Evolutionary conservation across 768 basidiomycete genomes (phyloP).

Genomic region (Tricholoma furcatifolium): DNA sequence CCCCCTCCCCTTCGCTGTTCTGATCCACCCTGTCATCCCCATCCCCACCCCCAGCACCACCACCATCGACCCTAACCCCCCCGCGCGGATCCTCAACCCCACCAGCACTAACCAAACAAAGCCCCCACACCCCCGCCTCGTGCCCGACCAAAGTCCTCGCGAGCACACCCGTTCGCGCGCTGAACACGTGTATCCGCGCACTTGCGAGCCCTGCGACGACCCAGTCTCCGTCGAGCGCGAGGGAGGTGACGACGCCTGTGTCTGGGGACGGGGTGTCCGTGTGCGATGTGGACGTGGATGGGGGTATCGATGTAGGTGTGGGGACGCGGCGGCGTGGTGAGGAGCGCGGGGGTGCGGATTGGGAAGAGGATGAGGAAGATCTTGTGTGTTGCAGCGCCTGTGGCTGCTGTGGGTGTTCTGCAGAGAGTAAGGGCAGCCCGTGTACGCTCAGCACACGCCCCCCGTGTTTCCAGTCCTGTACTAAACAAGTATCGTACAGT

Average conservation of each 20-base stretch:
- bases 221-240: constrained; percentile 81
- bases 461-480: constrained; percentile 78
- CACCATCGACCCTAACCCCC: neutral
- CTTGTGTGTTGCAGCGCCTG: constrained; percentile 36
- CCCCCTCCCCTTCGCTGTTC: neutral
- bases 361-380: constrained; percentile 1
- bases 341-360: constrained; percentile 5
- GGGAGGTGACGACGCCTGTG: constrained; percentile 78
- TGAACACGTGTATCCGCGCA: constrained; percentile 82
- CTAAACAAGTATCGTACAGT: constrained; percentile 32
- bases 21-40: constrained; percentile 2
- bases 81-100: neutral
- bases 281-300: constrained; percentile 74
- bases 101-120: constrained; percentile 11
- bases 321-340: constrained; percentile 18
- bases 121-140: constrained; percentile 12
- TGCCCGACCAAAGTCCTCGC: constrained; percentile 38
- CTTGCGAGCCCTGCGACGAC: constrained; percentile 90
- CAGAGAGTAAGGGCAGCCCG: constrained; percentile 79
- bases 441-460: constrained; percentile 67
- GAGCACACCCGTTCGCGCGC: constrained; percentile 75
- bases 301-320: constrained; percentile 56
- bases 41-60: too few relatives aligned
- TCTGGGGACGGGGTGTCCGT: constrained; percentile 23
- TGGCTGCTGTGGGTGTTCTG: constrained; percentile 53